Evolutionary conservation across 306 rosid species (phyloP).

Genomic region (Ochetophila trinervis): DNA sequence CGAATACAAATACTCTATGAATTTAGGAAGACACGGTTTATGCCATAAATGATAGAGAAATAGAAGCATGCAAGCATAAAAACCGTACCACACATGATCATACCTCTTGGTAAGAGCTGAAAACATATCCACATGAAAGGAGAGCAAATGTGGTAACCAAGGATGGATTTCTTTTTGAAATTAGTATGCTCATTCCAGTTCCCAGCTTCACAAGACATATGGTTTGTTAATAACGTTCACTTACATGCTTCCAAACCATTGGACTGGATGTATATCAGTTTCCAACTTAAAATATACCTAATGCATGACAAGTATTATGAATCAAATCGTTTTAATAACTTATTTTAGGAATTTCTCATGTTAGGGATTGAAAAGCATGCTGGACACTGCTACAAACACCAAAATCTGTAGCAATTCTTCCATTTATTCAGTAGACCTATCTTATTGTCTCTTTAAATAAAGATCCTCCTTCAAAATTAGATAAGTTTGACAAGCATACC

Average conservation of each 20-base stretch:
- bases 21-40: constrained; percentile 27
- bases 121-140: constrained; percentile 86
- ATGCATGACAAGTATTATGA: no score
- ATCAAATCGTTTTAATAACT: no score
- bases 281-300: no score
- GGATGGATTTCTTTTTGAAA: constrained; percentile 84
- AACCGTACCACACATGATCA: constrained; percentile 25
- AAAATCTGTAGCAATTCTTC: background rate
- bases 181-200: constrained; percentile 86
- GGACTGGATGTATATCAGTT: no score
- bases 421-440: background rate
- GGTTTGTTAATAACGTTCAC: constrained; percentile 20
- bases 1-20: background rate
- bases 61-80: constrained; percentile 9
- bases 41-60: constrained; percentile 13
- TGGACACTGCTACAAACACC: no score
- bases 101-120: constrained; percentile 96
- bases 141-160: constrained; percentile 76
- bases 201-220: constrained; percentile 71
- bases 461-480: background rate
- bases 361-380: background rate
- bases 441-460: background rate
- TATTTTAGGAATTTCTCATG: background rate
- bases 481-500: constrained; percentile 52
- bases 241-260: background rate